Evolutionary conservation across 176 grass and related monocot species (phyloP).

Genomic region (Leersia perrieri): DNA sequence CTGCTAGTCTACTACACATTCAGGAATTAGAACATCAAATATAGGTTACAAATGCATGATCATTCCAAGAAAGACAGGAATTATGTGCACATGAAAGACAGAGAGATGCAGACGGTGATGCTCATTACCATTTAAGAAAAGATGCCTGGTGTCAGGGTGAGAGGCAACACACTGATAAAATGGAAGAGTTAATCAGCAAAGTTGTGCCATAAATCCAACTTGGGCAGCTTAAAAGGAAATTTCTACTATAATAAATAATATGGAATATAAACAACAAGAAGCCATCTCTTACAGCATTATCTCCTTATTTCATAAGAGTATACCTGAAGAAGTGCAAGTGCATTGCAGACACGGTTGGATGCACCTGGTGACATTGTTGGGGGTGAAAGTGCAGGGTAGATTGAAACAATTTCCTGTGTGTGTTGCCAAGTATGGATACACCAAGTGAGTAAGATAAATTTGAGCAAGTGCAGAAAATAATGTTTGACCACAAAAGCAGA

Average conservation of each 20-base stretch:
- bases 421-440: constrained; percentile 26
- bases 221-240: neutral
- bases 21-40: neutral
- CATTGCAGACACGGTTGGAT: constrained; percentile 96
- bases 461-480: neutral
- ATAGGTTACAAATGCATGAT: neutral
- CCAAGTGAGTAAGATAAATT: constrained; percentile 14
- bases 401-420: constrained; percentile 88
- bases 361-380: constrained; percentile 78
- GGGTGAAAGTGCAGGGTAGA: constrained; percentile 89
- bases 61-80: too few species aligned
- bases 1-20: neutral
- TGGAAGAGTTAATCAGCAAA: neutral
- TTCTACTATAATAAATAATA: neutral
- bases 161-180: constrained; percentile 86
- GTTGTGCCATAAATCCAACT: neutral
- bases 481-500: neutral
- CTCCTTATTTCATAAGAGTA: neutral
- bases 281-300: neutral
- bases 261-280: neutral
- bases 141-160: constrained; percentile 87
- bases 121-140: constrained; percentile 88
- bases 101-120: neutral
- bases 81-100: neutral
- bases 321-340: constrained; percentile 99